These are phyloP conservation scores for Porogramme epimiltina DNA, from an alignment of 1,284 basidiomycete genomes.

Conservation along the genomic window DNA sequence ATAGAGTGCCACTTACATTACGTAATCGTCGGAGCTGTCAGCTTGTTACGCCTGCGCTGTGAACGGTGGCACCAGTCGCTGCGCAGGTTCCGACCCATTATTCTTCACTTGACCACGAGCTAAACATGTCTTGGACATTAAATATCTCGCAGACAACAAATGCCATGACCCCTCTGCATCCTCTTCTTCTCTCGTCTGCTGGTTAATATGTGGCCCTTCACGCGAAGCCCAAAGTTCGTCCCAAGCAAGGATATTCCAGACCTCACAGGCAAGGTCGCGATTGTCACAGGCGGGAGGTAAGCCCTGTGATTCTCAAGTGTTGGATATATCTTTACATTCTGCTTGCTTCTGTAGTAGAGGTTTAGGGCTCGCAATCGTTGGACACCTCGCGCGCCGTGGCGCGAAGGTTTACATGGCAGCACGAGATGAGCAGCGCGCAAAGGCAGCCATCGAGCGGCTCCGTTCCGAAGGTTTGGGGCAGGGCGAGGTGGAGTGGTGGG, in stretches of 20 bases:
- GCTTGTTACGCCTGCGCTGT: too few species aligned
- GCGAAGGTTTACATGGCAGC: slow-evolving; percentile 48
- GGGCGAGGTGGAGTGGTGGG: slow-evolving; percentile 45
- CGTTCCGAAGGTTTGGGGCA: slow-evolving; percentile 35
- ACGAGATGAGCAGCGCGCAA: slow-evolving; percentile 40
- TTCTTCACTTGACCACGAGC: too few species aligned
- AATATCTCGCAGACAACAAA: too few species aligned
- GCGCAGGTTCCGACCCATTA: too few species aligned
- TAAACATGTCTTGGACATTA: too few species aligned
- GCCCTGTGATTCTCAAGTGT: slow-evolving; percentile 12
- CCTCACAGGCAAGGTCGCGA: slow-evolving; percentile 38
- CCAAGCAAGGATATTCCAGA: slow-evolving; percentile 14
- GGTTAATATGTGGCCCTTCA: not conserved
- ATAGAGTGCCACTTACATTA: too few species aligned
- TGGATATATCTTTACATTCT: too few species aligned
- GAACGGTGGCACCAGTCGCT: too few species aligned
- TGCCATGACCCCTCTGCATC: too few species aligned
- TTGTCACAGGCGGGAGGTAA: slow-evolving; percentile 45
- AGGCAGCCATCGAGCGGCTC: slow-evolving; percentile 39
- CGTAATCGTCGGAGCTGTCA: too few species aligned
- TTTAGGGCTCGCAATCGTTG: slow-evolving; percentile 41
- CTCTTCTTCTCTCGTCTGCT: too few species aligned
- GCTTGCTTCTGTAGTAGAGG: slow-evolving; percentile 31
- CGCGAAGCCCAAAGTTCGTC: not conserved
- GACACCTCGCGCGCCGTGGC: slow-evolving; percentile 40